Percentiles rank a stretch among this genome's conserved stretches.
These are phyloP conservation scores for Leccinum subgranulosum DNA, from an alignment of 768 basidiomycete genomes.

Conservation along the genomic window DNA sequence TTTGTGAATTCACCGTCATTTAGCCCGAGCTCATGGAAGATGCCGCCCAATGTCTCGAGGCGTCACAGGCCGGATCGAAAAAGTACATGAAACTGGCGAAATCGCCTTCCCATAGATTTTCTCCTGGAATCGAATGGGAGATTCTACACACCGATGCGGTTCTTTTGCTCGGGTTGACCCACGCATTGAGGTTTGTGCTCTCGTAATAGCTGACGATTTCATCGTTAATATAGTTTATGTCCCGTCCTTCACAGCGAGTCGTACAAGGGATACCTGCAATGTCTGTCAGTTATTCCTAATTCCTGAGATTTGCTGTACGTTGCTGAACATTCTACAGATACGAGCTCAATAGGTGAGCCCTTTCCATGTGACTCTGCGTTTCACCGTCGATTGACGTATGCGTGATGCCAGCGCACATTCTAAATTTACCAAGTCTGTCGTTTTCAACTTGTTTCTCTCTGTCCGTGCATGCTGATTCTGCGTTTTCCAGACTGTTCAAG, in stretches of 20 bases:
- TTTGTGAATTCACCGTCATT: background rate
- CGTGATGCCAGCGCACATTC: conserved; percentile 50
- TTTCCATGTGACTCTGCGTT: background rate
- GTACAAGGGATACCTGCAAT: conserved; percentile 77
- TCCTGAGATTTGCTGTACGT: background rate
- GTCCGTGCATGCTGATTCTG: conserved; percentile 1
- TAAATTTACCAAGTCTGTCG: conserved; percentile 65
- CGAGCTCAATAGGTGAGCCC: conserved; percentile 51
- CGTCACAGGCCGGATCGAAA: conserved; percentile 60
- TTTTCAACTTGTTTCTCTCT: background rate
- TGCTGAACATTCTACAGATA: conserved; percentile 32
- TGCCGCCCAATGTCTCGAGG: conserved; percentile 51
- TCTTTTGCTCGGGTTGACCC: conserved; percentile 66
- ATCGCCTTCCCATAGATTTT: conserved; percentile 41
- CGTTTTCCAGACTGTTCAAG: conserved; percentile 54
- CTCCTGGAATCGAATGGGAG: conserved; percentile 72
- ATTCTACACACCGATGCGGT: conserved; percentile 71
- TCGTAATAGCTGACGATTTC: background rate
- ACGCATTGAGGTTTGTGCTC: conserved; percentile 59
- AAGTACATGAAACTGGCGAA: conserved; percentile 43
- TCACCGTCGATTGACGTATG: conserved; percentile 20
- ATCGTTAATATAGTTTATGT: conserved; percentile 1
- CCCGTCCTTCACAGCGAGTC: conserved; percentile 49
- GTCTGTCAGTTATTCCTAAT: conserved; percentile 48
- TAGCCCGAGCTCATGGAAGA: conserved; percentile 62